Base-by-base conservation (phyloP, 202 grass and related monocot genomes). In the Setaria viridis region DNA sequence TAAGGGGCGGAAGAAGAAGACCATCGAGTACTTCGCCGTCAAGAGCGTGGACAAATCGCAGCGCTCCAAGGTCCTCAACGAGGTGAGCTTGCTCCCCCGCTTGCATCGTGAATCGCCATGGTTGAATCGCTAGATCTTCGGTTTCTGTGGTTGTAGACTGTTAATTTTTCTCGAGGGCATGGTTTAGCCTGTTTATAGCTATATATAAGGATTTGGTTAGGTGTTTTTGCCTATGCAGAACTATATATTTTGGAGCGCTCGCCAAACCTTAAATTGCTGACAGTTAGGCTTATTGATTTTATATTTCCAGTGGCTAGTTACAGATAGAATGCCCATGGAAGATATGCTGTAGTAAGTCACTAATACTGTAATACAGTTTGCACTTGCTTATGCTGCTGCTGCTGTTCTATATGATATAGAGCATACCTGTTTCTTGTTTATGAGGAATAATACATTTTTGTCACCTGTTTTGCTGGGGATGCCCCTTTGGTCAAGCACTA, bases 1-100 rank as follows among this genome's bases (percentile, higher is more conserved):
- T 72, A 99, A 99, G 80, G 96, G 96, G 67, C 88, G 96, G 81
- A 99, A 95, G 91, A 99, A 99, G 93, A 99, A 99, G 79, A 99
- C 93, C 58, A 99, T 95, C 65, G 91, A 95, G 84, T 95, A 99
- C 72, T 99, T 88, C 86, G 96, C 96, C 29, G 91, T 99, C 79
- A 99, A 99, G 91, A 99, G 96, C 66, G 96, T 99, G 29, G 96
- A 99, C 87, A 99, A 99, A 70, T 95, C 96, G 45, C 93, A 95
- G 86, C 89, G 93, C 77, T 90, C 93, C 68, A 99, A 99, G 87
- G 93, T 99, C 72, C 91, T 95, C 69, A 91, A 92, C 47, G 96
- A 99, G 93, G 96, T 98, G 87, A 98, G 90, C 59, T 10, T 46
- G 42, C 74, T 25, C 78, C 50, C 43, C 43, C 70, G 32, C 58